phyloP scores from a whole-genome alignment of 306 rosid species.

The Prunus kanzakura region DNA sequence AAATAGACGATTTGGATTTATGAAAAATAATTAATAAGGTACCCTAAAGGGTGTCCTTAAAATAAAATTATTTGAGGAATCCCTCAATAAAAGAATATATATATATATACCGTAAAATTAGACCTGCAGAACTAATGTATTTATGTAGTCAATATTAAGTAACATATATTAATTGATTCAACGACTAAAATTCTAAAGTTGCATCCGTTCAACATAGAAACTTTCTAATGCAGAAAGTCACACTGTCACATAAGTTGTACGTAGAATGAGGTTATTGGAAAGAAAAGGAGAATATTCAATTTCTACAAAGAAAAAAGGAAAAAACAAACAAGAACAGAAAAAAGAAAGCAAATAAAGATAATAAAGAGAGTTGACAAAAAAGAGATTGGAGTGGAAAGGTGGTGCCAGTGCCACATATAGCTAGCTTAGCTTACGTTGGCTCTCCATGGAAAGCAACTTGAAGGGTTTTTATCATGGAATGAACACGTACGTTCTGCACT shows the following conservation, averaged over 20 bases:
- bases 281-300: no score
- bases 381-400: not conserved
- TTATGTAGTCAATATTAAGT: not conserved
- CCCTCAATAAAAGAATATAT: no score
- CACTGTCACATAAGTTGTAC: not conserved
- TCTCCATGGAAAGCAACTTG: not conserved
- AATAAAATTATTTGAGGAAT: no score
- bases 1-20: fast-evolving
- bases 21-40: no score
- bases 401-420: not conserved
- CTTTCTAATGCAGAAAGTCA: not conserved
- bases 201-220: not conserved
- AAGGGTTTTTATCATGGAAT: not conserved
- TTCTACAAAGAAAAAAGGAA: not conserved
- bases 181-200: no score
- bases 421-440: not conserved
- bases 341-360: not conserved
- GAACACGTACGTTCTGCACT: not conserved
- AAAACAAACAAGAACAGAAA: not conserved
- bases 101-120: not conserved
- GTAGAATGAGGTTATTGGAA: not conserved
- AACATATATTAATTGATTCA: no score
- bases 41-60: no score
- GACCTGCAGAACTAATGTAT: not conserved
- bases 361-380: not conserved